Base-by-base conservation (phyloP, 805 yeast genomes). In the Cyberlindnera amylophila region DNA sequence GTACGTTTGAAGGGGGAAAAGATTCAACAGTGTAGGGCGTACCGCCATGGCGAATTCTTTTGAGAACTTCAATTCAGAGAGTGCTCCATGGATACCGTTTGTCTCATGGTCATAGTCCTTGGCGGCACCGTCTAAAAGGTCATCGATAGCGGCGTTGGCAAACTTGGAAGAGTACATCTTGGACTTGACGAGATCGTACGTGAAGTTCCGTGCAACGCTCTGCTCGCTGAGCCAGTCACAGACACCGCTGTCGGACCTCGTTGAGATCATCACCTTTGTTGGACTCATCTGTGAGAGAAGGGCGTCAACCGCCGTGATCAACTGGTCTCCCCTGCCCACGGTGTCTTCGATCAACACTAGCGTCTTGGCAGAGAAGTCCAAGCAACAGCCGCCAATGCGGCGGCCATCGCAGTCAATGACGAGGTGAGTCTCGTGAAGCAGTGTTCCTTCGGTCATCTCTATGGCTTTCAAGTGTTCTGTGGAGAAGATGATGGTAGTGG, bases 401-500 rank as follows among this genome's bases (percentile, higher is more conserved):
- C 42, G 38, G 4, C 46, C 49, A 16, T 51, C 52, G 13, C 41
- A 29, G 26, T 42, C 45, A 12, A 47, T 11, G 27, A 23, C 27
- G 11, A 23, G 27, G 11, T 8, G 27, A 7, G 10, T 23, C 11
- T 23, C 27, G 27, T 23, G 27, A 23, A 11, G 27, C 7, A 23
- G 11, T 11, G 7, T 7, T 11, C 10, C 11, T 11, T 23, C 10
- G 10, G 27, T 23, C 10, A 23, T 7, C 11, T 23, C 10, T 23
- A n/a, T n/a, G n/a, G n/a, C n/a, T n/a, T n/a, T n/a, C n/a, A n/a
- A n/a, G n/a, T n/a, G n/a, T n/a, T n/a, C n/a, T n/a, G 27, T 11
- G 27, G 27, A 8, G 27, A 23, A 23, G 27, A 23, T 23, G 27
- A 11, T 11, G 27, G 27, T n/a, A n/a, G n/a, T n/a, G n/a, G n/a